A percentile compares a stretch with the other conserved stretches of the same genome.
Conservation (phyloP, 257 asterid species). For the Primulina huaijiensis region DNA sequence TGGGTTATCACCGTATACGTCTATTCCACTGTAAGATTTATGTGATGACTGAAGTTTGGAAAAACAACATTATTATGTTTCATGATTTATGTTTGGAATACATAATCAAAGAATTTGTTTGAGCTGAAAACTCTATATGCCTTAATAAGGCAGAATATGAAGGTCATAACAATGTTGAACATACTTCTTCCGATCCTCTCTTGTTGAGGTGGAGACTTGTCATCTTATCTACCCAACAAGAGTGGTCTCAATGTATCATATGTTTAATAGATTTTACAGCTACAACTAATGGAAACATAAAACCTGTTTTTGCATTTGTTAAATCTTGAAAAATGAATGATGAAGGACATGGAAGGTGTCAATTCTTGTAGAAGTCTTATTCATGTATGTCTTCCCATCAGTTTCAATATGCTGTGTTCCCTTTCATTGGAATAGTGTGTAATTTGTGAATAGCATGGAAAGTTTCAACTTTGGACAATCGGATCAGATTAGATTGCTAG, state of each 20-base stretch:
- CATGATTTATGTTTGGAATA: background rate
- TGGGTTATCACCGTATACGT: background rate
- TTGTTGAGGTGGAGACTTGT: background rate
- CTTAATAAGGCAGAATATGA: background rate
- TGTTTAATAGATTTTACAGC: background rate
- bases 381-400: background rate
- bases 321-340: background rate
- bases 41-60: background rate
- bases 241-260: background rate
- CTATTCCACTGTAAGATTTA: background rate
- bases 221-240: background rate
- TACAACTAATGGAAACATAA: background rate
- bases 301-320: background rate
- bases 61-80: background rate
- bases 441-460: background rate
- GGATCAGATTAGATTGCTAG: background rate
- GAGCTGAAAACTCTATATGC: background rate
- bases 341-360: background rate
- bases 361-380: background rate
- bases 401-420: background rate
- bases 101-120: slow-evolving; percentile 7
- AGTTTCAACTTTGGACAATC: background rate
- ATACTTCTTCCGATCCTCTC: background rate
- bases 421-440: background rate
- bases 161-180: background rate